Percentiles rank a stretch among this genome's conserved stretches.
These are phyloP conservation scores for Trichaptum fuscoviolaceum DNA, from an alignment of 768 basidiomycete genomes.

Conservation along the genomic window DNA sequence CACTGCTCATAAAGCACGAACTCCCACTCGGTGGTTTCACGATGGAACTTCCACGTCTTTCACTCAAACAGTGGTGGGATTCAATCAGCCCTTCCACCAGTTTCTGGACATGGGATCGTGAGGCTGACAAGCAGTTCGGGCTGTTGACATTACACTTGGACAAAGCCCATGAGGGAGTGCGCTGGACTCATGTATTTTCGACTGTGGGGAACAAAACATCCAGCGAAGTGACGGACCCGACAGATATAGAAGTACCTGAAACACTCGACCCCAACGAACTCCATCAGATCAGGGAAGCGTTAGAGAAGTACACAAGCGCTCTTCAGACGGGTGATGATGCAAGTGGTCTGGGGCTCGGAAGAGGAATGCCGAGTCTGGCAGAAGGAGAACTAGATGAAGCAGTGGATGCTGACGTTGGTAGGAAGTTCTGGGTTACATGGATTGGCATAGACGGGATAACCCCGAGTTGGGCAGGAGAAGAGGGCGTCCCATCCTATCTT, in stretches of 20 bases:
- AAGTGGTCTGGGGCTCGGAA: conserved; percentile 58
- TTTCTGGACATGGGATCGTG: conserved; percentile 90
- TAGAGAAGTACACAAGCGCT: conserved; percentile 82
- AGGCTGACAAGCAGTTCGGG: conserved; percentile 62
- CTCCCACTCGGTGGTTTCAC: conserved; percentile 25
- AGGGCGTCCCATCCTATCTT: conserved; percentile 39
- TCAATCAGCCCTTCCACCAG: conserved; percentile 70
- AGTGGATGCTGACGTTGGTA: conserved; percentile 71
- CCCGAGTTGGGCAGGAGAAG: conserved; percentile 37
- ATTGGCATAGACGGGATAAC: conserved; percentile 45
- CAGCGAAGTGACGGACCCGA: conserved; percentile 25
- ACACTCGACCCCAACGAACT: conserved; percentile 85
- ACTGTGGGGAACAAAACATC: conserved; percentile 30
- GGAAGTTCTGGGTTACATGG: conserved; percentile 61
- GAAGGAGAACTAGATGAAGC: conserved; percentile 92
- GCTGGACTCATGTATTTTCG: conserved; percentile 86
- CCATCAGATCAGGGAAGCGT: conserved; percentile 66
- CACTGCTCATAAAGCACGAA: conserved; percentile 50
- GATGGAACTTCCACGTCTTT: conserved; percentile 47
- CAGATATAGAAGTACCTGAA: conserved; percentile 73
- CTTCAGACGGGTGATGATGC: conserved; percentile 53
- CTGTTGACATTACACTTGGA: conserved; percentile 80
- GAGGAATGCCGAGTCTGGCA: conserved; percentile 72
- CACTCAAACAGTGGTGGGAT: conserved; percentile 71
- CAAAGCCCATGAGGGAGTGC: conserved; percentile 76